A percentile compares a stretch with the other conserved stretches of the same genome.
phyloP scores from a whole-genome alignment of 2,329 filamentous ascomycete species.

The Exophiala sp. region DNA sequence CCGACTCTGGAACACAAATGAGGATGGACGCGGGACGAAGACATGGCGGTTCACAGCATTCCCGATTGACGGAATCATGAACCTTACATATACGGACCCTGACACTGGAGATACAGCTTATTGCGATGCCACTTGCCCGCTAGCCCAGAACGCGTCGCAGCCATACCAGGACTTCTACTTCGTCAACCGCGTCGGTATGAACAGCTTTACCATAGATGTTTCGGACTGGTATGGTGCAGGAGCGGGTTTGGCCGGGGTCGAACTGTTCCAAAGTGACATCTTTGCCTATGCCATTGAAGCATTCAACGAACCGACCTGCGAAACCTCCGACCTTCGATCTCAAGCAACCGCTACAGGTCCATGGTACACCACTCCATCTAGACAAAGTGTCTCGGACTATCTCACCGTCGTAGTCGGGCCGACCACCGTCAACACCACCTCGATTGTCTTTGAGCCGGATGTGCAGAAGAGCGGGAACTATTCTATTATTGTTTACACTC shows the following conservation, averaged over 20 bases:
- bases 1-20: constrained; percentile 78
- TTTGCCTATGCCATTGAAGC: constrained; percentile 75
- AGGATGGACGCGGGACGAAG: constrained; percentile 77
- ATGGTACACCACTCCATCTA: constrained; percentile 63
- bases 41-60: constrained; percentile 80
- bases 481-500: constrained; percentile 83
- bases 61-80: constrained; percentile 88
- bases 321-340: constrained; percentile 52
- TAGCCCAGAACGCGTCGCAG: constrained; percentile 62
- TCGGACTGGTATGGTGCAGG: constrained; percentile 80
- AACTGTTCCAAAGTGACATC: constrained; percentile 77
- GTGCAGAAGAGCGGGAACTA: constrained; percentile 88
- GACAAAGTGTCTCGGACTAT: constrained; percentile 67
- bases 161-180: constrained; percentile 86
- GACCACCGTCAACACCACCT: constrained; percentile 51
- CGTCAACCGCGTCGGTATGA: constrained; percentile 82
- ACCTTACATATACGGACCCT: constrained; percentile 83
- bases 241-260: constrained; percentile 76
- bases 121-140: constrained; percentile 79
- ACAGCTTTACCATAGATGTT: constrained; percentile 76
- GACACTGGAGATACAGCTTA: constrained; percentile 58
- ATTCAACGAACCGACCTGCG: constrained; percentile 85
- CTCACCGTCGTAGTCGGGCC: constrained; percentile 62
- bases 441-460: constrained; percentile 72
- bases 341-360: constrained; percentile 63